A percentile compares a stretch with the other conserved stretches of the same genome.
Conservation (phyloP, 2,329 filamentous ascomycete genomes). For the Pseudogymnoascus sp. region DNA sequence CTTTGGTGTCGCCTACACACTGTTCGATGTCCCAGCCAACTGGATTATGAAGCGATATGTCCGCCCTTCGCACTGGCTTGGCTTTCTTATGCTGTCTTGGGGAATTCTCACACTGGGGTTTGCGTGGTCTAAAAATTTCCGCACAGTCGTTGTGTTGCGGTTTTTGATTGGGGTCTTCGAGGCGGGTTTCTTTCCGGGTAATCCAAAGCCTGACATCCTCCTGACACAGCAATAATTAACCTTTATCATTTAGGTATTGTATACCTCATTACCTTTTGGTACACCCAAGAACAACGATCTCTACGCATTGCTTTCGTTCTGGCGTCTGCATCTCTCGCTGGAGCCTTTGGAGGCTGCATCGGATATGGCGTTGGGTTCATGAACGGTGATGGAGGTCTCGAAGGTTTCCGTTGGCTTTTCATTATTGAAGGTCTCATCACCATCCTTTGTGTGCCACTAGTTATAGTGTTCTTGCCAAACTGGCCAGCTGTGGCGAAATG, state of each 20-base stretch:
- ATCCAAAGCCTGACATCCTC: no score
- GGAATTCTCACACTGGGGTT: constrained; percentile 41
- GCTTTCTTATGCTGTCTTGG: constrained; percentile 44
- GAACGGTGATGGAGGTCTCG: not conserved
- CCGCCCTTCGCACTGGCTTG: constrained; percentile 25
- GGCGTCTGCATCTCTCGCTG: not conserved
- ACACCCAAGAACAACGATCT: not conserved
- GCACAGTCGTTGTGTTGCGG: constrained; percentile 17
- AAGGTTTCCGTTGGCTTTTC: constrained; percentile 27
- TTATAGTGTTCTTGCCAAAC: constrained; percentile 12
- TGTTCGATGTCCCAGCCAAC: constrained; percentile 7
- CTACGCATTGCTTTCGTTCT: constrained; percentile 6
- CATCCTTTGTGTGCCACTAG: constrained; percentile 13
- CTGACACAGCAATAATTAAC: not conserved
- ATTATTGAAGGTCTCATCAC: constrained; percentile 30
- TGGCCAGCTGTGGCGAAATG: constrained; percentile 9
- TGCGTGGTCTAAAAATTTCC: constrained; percentile 16
- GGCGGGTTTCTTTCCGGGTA: constrained; percentile 49
- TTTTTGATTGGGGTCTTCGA: constrained; percentile 23
- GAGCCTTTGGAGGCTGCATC: constrained; percentile 6
- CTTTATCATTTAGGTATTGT: constrained; percentile 1
- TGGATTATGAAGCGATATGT: constrained; percentile 9
- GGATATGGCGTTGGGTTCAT: constrained; percentile 8
- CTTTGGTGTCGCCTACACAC: constrained; percentile 2
- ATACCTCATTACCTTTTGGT: constrained; percentile 9